phyloP scores from a whole-genome alignment of 2,329 filamentous ascomycete species.

The Thermoascus crustaceus region DNA sequence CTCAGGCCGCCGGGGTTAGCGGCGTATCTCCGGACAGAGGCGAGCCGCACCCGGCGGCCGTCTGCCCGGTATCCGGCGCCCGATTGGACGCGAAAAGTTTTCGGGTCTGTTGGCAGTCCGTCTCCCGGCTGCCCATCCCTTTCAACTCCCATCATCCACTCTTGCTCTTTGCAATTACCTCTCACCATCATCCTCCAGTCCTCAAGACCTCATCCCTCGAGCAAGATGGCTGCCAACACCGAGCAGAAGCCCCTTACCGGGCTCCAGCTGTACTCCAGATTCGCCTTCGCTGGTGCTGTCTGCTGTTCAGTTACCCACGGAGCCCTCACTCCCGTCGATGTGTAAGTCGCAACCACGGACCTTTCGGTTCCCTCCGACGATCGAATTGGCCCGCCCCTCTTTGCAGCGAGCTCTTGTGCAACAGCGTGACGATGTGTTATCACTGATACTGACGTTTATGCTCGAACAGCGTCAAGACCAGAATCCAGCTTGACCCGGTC shows the following conservation, averaged over 20 bases:
- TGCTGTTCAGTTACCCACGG: conserved; percentile 99
- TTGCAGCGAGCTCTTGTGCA: too few species aligned
- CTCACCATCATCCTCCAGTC: conserved; percentile 7
- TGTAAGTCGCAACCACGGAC: conserved; percentile 60
- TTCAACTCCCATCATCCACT: conserved; percentile 3
- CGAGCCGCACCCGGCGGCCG: too few species aligned
- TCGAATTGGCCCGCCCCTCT: too few species aligned
- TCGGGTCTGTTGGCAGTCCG: too few species aligned
- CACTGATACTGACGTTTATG: conserved; percentile 12
- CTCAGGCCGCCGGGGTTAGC: too few species aligned
- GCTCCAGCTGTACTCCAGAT: conserved; percentile 79
- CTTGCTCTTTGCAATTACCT: conserved; percentile 4
- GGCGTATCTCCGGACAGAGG: too few species aligned
- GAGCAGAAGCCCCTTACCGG: conserved; percentile 51
- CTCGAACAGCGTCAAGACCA: conserved; percentile 75
- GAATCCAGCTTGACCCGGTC: conserved; percentile 83
- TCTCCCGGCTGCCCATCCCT: conserved; percentile 1
- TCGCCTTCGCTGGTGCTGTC: conserved; percentile 93
- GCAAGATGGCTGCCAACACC: conserved; percentile 22
- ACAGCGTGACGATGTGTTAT: conserved; percentile 8
- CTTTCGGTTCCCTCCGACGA: conserved; percentile 3
- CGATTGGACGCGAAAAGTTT: conserved; percentile 1
- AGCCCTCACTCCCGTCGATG: conserved; percentile 94
- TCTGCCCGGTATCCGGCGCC: background rate
- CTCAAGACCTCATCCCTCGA: background rate